These are phyloP conservation scores for Leccinum boreale DNA, from an alignment of 768 basidiomycete genomes.

Conservation along the genomic window DNA sequence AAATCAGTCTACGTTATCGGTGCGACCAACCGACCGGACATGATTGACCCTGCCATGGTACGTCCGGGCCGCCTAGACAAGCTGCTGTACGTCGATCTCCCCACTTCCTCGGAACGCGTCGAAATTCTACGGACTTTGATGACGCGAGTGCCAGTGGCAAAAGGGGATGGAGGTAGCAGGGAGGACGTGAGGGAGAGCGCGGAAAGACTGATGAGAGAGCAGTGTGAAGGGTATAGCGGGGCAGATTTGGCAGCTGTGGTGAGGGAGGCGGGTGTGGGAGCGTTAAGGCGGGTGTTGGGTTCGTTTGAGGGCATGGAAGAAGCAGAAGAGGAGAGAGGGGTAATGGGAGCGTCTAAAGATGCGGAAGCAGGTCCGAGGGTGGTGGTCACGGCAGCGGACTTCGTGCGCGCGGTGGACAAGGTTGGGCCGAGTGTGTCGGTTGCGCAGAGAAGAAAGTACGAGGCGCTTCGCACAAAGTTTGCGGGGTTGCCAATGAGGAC, in stretches of 20 bases:
- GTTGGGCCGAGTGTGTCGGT: slow-evolving; percentile 83
- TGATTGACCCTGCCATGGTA: slow-evolving; percentile 98
- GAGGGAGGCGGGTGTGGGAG: slow-evolving; percentile 86
- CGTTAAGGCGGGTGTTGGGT: slow-evolving; percentile 67
- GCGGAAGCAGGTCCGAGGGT: neutral
- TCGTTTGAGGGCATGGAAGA: slow-evolving; percentile 59
- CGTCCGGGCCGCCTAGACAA: slow-evolving; percentile 96
- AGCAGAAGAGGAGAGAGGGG: slow-evolving; percentile 7
- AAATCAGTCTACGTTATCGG: slow-evolving; percentile 92
- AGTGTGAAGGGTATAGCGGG: slow-evolving; percentile 87
- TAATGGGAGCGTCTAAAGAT: neutral
- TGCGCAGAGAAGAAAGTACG: slow-evolving; percentile 80
- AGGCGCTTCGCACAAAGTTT: slow-evolving; percentile 76
- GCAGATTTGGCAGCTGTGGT: slow-evolving; percentile 89
- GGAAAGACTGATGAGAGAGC: slow-evolving; percentile 49
- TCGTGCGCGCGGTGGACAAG: slow-evolving; percentile 70
- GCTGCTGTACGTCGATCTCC: slow-evolving; percentile 89
- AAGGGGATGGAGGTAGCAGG: neutral
- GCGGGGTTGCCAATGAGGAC: slow-evolving; percentile 67
- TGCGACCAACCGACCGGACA: slow-evolving; percentile 93
- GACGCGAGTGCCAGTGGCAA: slow-evolving; percentile 60
- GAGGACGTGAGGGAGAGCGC: slow-evolving; percentile 25
- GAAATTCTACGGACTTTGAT: slow-evolving; percentile 82
- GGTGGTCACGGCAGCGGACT: slow-evolving; percentile 62
- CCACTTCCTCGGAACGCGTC: slow-evolving; percentile 63